These are phyloP conservation scores for Lachnellula hyalina DNA, from an alignment of 2,329 filamentous ascomycete species.

Conservation along the genomic window DNA sequence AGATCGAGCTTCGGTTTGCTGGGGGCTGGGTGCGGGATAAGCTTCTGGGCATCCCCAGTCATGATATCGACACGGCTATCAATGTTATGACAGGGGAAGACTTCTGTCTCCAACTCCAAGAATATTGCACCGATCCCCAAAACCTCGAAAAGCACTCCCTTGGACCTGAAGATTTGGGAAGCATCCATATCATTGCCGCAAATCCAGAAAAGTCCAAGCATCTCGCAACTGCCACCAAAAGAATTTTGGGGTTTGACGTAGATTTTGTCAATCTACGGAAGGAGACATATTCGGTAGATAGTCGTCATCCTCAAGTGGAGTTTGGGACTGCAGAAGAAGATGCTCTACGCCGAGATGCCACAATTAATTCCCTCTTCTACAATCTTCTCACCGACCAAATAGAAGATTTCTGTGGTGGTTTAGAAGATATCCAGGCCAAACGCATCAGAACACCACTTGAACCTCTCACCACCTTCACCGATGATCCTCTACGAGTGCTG, in stretches of 20 bases:
- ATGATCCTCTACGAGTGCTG: slow-evolving; percentile 84
- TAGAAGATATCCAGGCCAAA: slow-evolving; percentile 65
- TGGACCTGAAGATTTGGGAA: slow-evolving; percentile 56
- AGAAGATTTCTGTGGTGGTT: slow-evolving; percentile 80
- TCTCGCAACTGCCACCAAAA: slow-evolving; percentile 84
- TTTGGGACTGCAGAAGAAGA: slow-evolving; percentile 92
- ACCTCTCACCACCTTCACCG: slow-evolving; percentile 87
- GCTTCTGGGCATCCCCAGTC: slow-evolving; percentile 63
- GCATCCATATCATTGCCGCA: slow-evolving; percentile 79
- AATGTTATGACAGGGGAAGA: slow-evolving; percentile 77
- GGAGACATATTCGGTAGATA: slow-evolving; percentile 85
- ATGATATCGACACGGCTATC: slow-evolving; percentile 83
- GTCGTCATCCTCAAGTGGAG: slow-evolving; percentile 85
- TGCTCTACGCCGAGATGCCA: slow-evolving; percentile 82
- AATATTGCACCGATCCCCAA: slow-evolving; percentile 58
- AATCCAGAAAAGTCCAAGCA: slow-evolving; percentile 98
- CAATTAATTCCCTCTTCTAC: slow-evolving; percentile 93
- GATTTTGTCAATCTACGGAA: slow-evolving; percentile 93
- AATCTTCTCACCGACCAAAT: slow-evolving; percentile 75
- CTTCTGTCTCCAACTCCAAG: slow-evolving; percentile 64
- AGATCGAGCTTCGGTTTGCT: slow-evolving; percentile 68
- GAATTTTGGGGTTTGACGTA: slow-evolving; percentile 78
- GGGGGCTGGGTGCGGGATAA: slow-evolving; percentile 88
- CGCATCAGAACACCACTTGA: slow-evolving; percentile 82
- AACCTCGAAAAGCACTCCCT: slow-evolving; percentile 58